phyloP scores from a whole-genome alignment of 108 stramenopile species.

The Discostella stelligeroides region DNA sequence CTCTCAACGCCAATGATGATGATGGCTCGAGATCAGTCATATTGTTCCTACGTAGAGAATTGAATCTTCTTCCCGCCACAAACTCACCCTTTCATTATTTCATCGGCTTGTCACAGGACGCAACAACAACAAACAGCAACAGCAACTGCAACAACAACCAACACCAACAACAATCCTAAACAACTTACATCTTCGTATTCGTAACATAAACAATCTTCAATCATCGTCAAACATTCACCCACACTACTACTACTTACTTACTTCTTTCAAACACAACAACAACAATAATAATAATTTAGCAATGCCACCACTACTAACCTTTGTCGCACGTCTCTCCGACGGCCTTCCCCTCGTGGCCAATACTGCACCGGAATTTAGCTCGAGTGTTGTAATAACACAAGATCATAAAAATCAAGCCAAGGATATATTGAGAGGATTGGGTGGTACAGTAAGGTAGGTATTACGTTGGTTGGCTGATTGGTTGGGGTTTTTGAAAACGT shows the following conservation, averaged over 20 bases:
- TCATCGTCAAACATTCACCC: too few relatives aligned
- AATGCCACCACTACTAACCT: slow-evolving; percentile 89
- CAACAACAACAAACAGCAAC: too few relatives aligned
- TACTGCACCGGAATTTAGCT: slow-evolving; percentile 58
- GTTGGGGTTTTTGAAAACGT: too few relatives aligned
- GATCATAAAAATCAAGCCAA: slow-evolving; percentile 77
- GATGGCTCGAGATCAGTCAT: neutral
- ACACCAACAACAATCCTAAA: too few relatives aligned
- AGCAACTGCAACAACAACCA: too few relatives aligned
- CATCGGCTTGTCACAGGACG: too few relatives aligned
- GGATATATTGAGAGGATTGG: slow-evolving; percentile 66
- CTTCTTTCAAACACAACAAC: too few relatives aligned
- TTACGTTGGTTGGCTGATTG: neutral
- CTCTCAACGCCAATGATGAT: too few relatives aligned
- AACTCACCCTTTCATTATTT: too few relatives aligned
- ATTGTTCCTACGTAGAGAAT: neutral
- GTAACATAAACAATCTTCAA: neutral
- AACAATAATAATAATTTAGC: slow-evolving; percentile 9
- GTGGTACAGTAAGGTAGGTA: slow-evolving; percentile 34
- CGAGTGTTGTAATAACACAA: slow-evolving; percentile 58
- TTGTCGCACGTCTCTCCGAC: slow-evolving; percentile 86
- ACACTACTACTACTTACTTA: too few relatives aligned
- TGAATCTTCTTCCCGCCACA: neutral
- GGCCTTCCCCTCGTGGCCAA: slow-evolving; percentile 84
- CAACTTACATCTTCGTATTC: too few relatives aligned